Base-by-base conservation (phyloP, 345 rosid species). In the Physaria fendleri region DNA sequence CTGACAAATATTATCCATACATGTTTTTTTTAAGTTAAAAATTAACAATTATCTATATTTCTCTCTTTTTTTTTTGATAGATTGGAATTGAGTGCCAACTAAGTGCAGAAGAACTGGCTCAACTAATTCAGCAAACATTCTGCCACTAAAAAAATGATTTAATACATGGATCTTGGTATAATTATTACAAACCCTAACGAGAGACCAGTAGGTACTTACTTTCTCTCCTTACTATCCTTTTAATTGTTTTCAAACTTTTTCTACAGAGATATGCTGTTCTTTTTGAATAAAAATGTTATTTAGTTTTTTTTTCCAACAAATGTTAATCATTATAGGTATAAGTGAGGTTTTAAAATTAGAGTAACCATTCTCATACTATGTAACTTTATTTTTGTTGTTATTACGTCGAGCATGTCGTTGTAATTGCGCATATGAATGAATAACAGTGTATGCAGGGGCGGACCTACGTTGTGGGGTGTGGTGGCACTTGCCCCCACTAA, bases 71-170 rank as follows among this genome's bases (percentile, higher is more conserved):
- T 1, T 40, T 46, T 75, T 45, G 47, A 54, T 79, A 93, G 99
- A 85, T 93, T 72, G 99, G 99, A 77, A 79, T 87, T 64, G 95
- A 87, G 75, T 93, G 99, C 76, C 95, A 71, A 77, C 90, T 93
- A 8, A 90, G 97, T 57, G 97, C 96, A 0, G 97, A 90, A 56
- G 99, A 93, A 67, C 79, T 93, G 34, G 99, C 94, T 27, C 87
- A 87, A 28, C 92, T 81, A 65, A 80, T 93, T 62, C 97, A 83
- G 71, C 86, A 77, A 68, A 90, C 97, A 37, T 94, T 94, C 81
- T 70, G 78, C 82, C 72, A 68, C 61, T 46, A 55, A 21, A 32
- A 44, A 40, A 56, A 57, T 39, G 62, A 71, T 45, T 45, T 35
- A 32, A 23, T 48, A 41, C 39, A 68, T n/a, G n/a, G n/a, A n/a